phyloP scores from a whole-genome alignment of 1,284 basidiomycete genomes.

The Cutaneotrichosporon sp. region DNA sequence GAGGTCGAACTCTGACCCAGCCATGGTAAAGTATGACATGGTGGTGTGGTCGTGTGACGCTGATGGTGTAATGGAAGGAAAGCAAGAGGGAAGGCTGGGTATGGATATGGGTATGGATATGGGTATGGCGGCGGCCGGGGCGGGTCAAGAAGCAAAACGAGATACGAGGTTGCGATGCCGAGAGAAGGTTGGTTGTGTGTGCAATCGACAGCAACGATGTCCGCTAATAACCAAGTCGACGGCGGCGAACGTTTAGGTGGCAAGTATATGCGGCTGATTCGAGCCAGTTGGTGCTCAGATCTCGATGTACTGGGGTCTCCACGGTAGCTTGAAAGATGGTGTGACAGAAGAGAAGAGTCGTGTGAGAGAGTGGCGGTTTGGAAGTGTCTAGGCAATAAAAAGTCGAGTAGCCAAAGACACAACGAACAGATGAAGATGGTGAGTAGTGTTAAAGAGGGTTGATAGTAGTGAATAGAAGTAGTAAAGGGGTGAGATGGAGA shows the following conservation, averaged over 20 bases:
- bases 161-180: neutral
- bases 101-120: neutral
- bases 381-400: neutral
- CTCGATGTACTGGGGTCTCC: too few species aligned
- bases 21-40: constrained; percentile 26
- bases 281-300: neutral
- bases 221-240: neutral
- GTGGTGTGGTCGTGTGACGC: neutral
- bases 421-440: neutral
- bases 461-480: neutral
- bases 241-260: neutral
- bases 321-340: neutral
- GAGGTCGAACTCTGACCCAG: constrained; percentile 26
- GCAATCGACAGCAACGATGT: neutral
- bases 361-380: neutral
- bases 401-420: neutral
- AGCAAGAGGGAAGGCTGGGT: neutral
- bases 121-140: neutral
- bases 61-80: neutral
- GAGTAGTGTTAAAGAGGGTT: neutral
- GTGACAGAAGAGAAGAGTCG: neutral
- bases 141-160: neutral
- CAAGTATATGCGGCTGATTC: neutral
- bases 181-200: neutral
- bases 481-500: neutral